Evolutionary conservation across 2,329 filamentous ascomycete genomes (phyloP), one percentile per base, ranked within the genome.

Genomic region (Aspergillus sp.): DNA sequence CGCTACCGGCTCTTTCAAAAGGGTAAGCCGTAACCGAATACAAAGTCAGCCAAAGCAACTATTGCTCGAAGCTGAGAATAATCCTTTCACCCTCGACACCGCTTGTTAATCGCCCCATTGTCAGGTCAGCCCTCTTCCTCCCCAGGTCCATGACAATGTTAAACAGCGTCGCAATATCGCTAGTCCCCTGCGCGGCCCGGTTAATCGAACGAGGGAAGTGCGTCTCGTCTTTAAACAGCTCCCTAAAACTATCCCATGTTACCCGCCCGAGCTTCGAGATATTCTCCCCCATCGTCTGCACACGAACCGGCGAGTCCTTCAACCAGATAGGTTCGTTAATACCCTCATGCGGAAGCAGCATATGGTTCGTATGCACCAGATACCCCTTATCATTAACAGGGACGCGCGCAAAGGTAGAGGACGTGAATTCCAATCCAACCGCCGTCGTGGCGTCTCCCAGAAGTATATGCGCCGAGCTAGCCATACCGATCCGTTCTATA

Each of bases 391-490:
- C 9, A 33, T 56, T 45, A 1, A 56, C 25, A 1, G 53, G 48
- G 6, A 59, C n/a, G 1, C 37, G 35, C 4, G 48, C 57, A 37
- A 54, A 56, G 6, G 53, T 56, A 3, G 54, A 40, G 6, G 49
- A 25, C 4, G 55, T 57, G 4, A 58, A 84, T 64, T 86, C 83
- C 6, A 85, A 61, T 0, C 83, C 82, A 4, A 80, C 75, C 0
- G 77, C 78, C 0, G 65, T 72, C 0, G 50, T 25, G 17, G 69
- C 60, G 67, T 85, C 82, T 0, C 78, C 82, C 39, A 86, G 69
- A 0, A 83, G 69, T 60, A 86, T 84, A 60, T 85, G 82, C 52
- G 81, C 82, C 3, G 81, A 76, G 6, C 76, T 75, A 0, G 83
- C 83, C 46, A 86, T 77, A 7, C 83, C 83, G 25, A 72, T 65